A percentile compares a stretch with the other conserved stretches of the same genome.
Conservation (phyloP, 2,329 filamentous ascomycete genomes). For the Xylaria sp. region DNA sequence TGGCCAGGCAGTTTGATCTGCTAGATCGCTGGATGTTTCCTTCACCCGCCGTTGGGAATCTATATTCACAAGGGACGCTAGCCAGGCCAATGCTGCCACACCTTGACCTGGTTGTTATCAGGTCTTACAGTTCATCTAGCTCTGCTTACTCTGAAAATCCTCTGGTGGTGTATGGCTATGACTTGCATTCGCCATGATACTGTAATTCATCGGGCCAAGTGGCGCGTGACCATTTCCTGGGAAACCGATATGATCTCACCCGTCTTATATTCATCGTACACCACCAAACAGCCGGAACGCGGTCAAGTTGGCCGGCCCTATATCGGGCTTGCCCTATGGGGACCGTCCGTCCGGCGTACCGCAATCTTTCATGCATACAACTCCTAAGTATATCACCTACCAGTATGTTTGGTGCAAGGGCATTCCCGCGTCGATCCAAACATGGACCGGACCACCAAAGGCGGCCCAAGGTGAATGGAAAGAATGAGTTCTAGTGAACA, state of each 20-base stretch:
- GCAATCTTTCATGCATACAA: slow-evolving; percentile 9
- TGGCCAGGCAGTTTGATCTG: slow-evolving; percentile 14
- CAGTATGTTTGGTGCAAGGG: slow-evolving; percentile 4
- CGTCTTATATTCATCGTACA: slow-evolving; percentile 14
- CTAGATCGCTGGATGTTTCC: background rate
- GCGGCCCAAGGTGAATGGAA: background rate
- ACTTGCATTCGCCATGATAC: slow-evolving; percentile 1
- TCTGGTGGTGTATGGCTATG: slow-evolving; percentile 1
- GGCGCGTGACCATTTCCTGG: slow-evolving; percentile 17
- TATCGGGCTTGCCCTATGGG: slow-evolving; percentile 44
- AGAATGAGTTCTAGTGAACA: slow-evolving; percentile 26
- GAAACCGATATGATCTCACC: slow-evolving; percentile 15
- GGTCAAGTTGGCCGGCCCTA: slow-evolving; percentile 23
- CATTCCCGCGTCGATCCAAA: slow-evolving; percentile 2
- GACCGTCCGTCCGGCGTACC: slow-evolving; percentile 42
- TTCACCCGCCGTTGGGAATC: slow-evolving; percentile 8
- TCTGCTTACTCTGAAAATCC: slow-evolving; percentile 32
- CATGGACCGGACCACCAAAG: background rate
- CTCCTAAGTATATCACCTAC: background rate
- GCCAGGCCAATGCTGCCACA: slow-evolving; percentile 9
- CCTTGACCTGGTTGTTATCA: slow-evolving; percentile 20
- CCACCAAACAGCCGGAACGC: slow-evolving; percentile 9
- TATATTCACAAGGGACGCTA: slow-evolving; percentile 11
- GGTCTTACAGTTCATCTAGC: slow-evolving; percentile 21
- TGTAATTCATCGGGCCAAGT: slow-evolving; percentile 20